phyloP scores from a whole-genome alignment of 257 asterid species.

The Ocimum tenuiflorum region DNA sequence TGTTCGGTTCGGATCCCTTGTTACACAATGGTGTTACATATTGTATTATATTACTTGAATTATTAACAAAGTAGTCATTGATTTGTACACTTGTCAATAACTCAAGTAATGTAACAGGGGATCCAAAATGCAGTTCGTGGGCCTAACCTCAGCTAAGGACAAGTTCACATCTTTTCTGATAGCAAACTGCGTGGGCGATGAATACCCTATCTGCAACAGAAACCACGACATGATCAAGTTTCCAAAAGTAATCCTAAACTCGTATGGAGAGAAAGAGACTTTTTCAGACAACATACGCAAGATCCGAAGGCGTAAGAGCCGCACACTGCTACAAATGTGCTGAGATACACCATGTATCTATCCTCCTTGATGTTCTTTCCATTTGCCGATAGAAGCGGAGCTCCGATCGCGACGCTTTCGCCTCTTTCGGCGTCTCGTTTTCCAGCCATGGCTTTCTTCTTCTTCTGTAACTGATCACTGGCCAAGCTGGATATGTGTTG shows the following conservation, averaged over 20 bases:
- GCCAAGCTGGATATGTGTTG: neutral
- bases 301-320: slow-evolving; percentile 85
- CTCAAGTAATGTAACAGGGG: neutral
- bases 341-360: slow-evolving; percentile 68
- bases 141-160: slow-evolving; percentile 76
- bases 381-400: slow-evolving; percentile 38
- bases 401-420: slow-evolving; percentile 29
- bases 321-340: slow-evolving; percentile 75
- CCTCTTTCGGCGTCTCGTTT: slow-evolving; percentile 36
- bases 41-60: too few species aligned
- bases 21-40: too few species aligned
- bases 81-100: too few species aligned
- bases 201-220: slow-evolving; percentile 78
- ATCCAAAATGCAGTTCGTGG: neutral
- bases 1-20: too few species aligned
- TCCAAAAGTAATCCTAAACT: neutral
- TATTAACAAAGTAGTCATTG: neutral
- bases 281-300: slow-evolving; percentile 48
- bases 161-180: slow-evolving; percentile 59
- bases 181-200: slow-evolving; percentile 84
- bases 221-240: neutral
- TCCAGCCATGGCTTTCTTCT: slow-evolving; percentile 17
- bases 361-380: slow-evolving; percentile 35
- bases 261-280: neutral
- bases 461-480: neutral